A percentile compares a stretch with the other conserved stretches of the same genome.
These are phyloP conservation scores for Chlorella variabilis DNA, from an alignment of 163 green algal genomes.

Conservation along the genomic window DNA sequence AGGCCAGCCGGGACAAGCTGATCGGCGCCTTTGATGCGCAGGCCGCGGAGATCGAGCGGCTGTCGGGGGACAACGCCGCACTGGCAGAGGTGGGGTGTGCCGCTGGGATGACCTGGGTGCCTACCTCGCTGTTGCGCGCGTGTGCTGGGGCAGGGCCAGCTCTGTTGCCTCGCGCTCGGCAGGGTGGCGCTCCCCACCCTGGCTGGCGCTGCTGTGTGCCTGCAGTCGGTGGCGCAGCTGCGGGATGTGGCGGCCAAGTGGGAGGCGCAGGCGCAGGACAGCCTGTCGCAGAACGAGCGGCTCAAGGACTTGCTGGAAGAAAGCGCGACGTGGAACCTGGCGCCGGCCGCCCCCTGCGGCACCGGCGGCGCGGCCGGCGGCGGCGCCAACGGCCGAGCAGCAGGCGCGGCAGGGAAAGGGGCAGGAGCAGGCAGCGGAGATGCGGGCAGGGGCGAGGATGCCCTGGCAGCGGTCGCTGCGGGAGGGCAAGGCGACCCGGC, in stretches of 20 bases:
- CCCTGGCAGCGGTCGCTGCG: neutral
- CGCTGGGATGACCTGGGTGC: too few relatives aligned
- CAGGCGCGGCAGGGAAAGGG: neutral
- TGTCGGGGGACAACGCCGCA: constrained; percentile 37
- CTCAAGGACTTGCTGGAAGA: constrained; percentile 79
- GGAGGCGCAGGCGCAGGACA: constrained; percentile 67
- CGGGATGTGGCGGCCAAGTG: constrained; percentile 48
- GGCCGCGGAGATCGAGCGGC: constrained; percentile 67
- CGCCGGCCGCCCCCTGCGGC: neutral
- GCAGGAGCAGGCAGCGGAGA: too few relatives aligned
- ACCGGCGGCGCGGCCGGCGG: constrained; percentile 21
- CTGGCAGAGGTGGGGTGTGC: constrained; percentile 22
- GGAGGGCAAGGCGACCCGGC: neutral
- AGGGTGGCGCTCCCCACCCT: too few relatives aligned
- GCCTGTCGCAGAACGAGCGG: constrained; percentile 50
- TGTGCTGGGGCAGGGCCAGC: too few relatives aligned
- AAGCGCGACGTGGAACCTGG: constrained; percentile 54
- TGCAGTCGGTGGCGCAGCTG: constrained; percentile 44
- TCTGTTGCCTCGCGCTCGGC: too few relatives aligned
- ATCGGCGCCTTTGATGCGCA: constrained; percentile 72
- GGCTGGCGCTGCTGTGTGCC: neutral
- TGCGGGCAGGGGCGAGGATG: neutral
- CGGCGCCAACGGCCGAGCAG: neutral
- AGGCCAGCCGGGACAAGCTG: constrained; percentile 69
- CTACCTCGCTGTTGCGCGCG: too few relatives aligned